phyloP scores from a whole-genome alignment of 257 asterid genomes.

The Ballota nigra region DNA sequence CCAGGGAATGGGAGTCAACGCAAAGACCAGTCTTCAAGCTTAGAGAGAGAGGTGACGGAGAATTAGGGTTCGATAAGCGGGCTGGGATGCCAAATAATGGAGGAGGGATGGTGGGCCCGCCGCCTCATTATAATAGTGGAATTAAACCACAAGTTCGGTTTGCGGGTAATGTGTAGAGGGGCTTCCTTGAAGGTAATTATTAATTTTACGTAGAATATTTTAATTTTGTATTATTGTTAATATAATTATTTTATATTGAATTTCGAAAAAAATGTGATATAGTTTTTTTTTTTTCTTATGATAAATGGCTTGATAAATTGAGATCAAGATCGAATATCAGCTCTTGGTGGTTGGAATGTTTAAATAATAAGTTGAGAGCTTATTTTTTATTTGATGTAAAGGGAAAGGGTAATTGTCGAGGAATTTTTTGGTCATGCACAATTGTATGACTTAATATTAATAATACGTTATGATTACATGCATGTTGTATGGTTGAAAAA shows the following conservation, averaged over 20 bases:
- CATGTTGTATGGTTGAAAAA: too few relatives aligned
- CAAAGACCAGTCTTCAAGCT: slow-evolving; percentile 27
- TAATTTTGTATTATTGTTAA: background rate
- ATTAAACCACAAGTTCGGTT: slow-evolving; percentile 46
- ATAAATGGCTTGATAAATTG: too few relatives aligned
- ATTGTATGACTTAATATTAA: too few relatives aligned
- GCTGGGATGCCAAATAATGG: slow-evolving; percentile 1
- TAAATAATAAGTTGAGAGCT: too few relatives aligned
- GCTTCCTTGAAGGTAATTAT: background rate
- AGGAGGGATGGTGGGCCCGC: slow-evolving; percentile 24
- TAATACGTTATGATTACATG: too few relatives aligned
- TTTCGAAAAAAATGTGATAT: background rate
- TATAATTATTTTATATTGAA: background rate
- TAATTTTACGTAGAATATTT: too few relatives aligned
- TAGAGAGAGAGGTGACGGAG: slow-evolving; percentile 47
- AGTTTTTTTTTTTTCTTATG: background rate
- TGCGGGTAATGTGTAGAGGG: slow-evolving; percentile 41
- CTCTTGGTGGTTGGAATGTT: too few relatives aligned
- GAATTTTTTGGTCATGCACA: too few relatives aligned
- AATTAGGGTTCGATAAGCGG: slow-evolving; percentile 46
- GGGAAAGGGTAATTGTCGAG: too few relatives aligned
- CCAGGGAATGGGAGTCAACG: slow-evolving; percentile 37
- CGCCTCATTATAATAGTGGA: slow-evolving; percentile 6
- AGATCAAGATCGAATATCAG: too few relatives aligned
- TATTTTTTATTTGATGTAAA: too few relatives aligned